Evolutionary conservation across 1,284 basidiomycete species (phyloP).

Genomic region (Athelia psychrophila): DNA sequence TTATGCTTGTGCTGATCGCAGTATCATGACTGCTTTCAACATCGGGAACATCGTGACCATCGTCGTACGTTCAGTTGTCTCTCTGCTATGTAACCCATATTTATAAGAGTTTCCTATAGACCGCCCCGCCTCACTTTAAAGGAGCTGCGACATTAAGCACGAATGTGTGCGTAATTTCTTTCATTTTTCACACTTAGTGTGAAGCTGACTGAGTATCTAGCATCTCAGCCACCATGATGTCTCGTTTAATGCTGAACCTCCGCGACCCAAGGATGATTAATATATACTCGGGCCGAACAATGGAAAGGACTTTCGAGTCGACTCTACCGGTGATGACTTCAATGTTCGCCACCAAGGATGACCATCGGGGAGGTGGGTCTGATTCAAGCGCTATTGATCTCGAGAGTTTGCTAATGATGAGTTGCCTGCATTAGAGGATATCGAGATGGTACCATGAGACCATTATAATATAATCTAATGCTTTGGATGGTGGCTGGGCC

Average conservation of each 20-base stretch:
- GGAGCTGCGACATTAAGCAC: slow-evolving; percentile 32
- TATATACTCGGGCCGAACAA: background rate
- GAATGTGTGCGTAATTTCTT: slow-evolving; percentile 21
- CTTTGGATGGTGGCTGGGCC: background rate
- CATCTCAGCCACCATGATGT: slow-evolving; percentile 39
- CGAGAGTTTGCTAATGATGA: slow-evolving; percentile 7
- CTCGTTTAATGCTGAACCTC: slow-evolving; percentile 40
- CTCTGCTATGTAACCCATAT: background rate
- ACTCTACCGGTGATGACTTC: background rate
- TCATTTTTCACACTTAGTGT: slow-evolving; percentile 28
- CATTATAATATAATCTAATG: background rate
- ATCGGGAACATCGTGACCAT: slow-evolving; percentile 34
- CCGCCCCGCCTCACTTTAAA: slow-evolving; percentile 9
- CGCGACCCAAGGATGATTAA: slow-evolving; percentile 21
- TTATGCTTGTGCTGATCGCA: slow-evolving; percentile 8
- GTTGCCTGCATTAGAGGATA: slow-evolving; percentile 5
- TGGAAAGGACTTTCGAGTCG: background rate
- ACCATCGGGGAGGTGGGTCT: slow-evolving; percentile 37
- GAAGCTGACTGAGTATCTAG: slow-evolving; percentile 36
- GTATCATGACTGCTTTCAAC: slow-evolving; percentile 31
- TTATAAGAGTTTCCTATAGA: slow-evolving; percentile 27
- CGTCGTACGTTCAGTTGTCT: slow-evolving; percentile 15
- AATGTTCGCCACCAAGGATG: slow-evolving; percentile 18
- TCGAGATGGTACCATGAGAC: slow-evolving; percentile 6
- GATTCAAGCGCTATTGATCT: slow-evolving; percentile 34